phyloP scores from a whole-genome alignment of 345 rosid genomes.

The Zanthoxylum bungeanum region DNA sequence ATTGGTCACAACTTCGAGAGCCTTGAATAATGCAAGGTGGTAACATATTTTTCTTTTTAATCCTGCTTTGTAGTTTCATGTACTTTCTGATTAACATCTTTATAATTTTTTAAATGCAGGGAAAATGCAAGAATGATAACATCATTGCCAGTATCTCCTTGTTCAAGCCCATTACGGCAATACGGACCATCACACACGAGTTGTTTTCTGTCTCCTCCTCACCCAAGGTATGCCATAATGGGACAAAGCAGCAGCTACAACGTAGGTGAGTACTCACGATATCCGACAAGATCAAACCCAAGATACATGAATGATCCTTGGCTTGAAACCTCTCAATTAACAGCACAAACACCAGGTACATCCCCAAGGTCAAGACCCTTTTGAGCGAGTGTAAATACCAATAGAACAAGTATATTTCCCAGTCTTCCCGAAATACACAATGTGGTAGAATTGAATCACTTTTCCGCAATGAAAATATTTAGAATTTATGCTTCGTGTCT shows the following conservation, averaged over 20 bases:
- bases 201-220: conserved; percentile 81
- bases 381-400: conserved; percentile 40
- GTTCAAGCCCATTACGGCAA: conserved; percentile 83
- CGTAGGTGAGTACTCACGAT: conserved; percentile 46
- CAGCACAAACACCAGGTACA: conserved; percentile 43
- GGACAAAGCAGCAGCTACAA: conserved; percentile 56
- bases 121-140: conserved; percentile 65
- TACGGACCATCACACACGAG: conserved; percentile 58
- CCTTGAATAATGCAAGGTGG: conserved; percentile 61
- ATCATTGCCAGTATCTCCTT: conserved; percentile 88
- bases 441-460: neutral
- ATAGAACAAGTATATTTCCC: neutral
- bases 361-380: conserved; percentile 56
- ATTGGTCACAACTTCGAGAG: conserved; percentile 30
- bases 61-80: neutral
- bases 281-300: conserved; percentile 40
- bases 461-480: neutral
- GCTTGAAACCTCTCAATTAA: conserved; percentile 40
- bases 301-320: conserved; percentile 34
- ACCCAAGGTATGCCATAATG: conserved; percentile 43
- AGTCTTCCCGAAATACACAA: conserved; percentile 6
- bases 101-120: conserved; percentile 34
- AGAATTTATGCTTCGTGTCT: neutral
- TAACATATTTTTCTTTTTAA: neutral
- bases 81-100: conserved; percentile 7